These are phyloP conservation scores for Cladophialophora exuberans DNA, from an alignment of 2,329 filamentous ascomycete species.

Conservation along the genomic window DNA sequence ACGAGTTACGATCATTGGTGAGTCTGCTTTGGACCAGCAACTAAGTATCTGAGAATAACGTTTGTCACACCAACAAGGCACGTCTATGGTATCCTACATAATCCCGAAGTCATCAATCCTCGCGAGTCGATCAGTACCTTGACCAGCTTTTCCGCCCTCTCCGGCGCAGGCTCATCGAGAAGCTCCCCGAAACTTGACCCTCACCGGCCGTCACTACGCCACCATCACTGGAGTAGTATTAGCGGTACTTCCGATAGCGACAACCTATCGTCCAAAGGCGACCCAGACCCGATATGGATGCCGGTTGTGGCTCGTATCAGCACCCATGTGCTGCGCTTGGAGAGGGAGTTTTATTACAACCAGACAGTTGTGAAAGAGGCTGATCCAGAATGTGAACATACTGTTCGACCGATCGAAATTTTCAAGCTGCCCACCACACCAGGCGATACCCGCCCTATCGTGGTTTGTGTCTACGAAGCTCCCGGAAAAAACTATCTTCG, in stretches of 20 bases:
- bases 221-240: conserved; percentile 55
- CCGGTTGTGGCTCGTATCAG: conserved; percentile 81
- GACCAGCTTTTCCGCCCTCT: conserved; percentile 45
- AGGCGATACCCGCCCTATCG: conserved; percentile 70
- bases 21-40: background rate
- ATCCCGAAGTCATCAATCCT: conserved; percentile 53
- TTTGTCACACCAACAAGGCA: conserved; percentile 44
- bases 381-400: conserved; percentile 74
- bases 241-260: conserved; percentile 52
- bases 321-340: conserved; percentile 77
- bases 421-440: conserved; percentile 69
- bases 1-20: conserved; percentile 85
- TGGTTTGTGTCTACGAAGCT: conserved; percentile 80
- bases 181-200: conserved; percentile 47
- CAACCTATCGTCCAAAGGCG: conserved; percentile 43
- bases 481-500: conserved; percentile 74
- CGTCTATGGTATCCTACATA: conserved; percentile 63
- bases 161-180: conserved; percentile 45
- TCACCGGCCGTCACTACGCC: conserved; percentile 43
- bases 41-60: conserved; percentile 6
- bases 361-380: conserved; percentile 71
- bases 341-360: conserved; percentile 83
- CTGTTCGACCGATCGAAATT: conserved; percentile 79
- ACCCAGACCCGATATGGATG: conserved; percentile 51
- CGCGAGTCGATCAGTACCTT: conserved; percentile 47